Conservation (phyloP, 2,329 filamentous ascomycete species). For the Periconia sp. region DNA sequence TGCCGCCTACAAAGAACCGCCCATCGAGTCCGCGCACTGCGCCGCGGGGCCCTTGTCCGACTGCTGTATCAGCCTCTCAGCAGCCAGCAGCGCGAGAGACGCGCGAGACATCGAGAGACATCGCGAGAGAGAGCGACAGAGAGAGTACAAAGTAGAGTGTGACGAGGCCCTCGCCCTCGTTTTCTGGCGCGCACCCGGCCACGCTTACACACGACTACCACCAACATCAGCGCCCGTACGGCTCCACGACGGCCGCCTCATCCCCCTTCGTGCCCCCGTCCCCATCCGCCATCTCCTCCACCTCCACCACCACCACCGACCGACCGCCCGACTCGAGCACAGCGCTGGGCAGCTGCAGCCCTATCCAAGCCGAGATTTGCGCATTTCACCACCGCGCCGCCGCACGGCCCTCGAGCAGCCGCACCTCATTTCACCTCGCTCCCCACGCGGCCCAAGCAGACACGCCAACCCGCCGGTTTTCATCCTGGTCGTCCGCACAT, state of each 20-base stretch:
- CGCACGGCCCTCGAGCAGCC: constrained; percentile 16
- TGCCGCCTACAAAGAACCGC: constrained; percentile 18
- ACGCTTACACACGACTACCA: no score
- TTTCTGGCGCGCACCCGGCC: no score
- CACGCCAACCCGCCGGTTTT: constrained; percentile 26
- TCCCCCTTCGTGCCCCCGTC: background rate
- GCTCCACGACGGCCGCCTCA: background rate
- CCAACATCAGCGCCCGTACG: background rate
- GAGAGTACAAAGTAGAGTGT: no score
- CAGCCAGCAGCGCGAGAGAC: constrained; percentile 1
- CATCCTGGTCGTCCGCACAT: constrained; percentile 22
- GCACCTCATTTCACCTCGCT: constrained; percentile 20
- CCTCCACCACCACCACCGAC: background rate
- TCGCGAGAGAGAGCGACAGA: no score
- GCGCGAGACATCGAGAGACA: constrained; percentile 1
- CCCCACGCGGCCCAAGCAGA: constrained; percentile 21
- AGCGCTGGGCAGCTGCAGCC: constrained; percentile 15
- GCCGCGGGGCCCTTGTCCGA: constrained; percentile 18
- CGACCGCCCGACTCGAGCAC: constrained; percentile 1
- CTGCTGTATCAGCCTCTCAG: constrained; percentile 17
- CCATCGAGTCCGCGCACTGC: constrained; percentile 6
- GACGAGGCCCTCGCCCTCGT: background rate
- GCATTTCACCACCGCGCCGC: constrained; percentile 10
- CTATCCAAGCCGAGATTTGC: constrained; percentile 5
- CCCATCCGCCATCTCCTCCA: background rate